Percentiles rank a stretch among this genome's conserved stretches.
Evolutionary conservation across 176 grass and related monocot species (phyloP).

Genomic region (Aegilops bicornis): DNA sequence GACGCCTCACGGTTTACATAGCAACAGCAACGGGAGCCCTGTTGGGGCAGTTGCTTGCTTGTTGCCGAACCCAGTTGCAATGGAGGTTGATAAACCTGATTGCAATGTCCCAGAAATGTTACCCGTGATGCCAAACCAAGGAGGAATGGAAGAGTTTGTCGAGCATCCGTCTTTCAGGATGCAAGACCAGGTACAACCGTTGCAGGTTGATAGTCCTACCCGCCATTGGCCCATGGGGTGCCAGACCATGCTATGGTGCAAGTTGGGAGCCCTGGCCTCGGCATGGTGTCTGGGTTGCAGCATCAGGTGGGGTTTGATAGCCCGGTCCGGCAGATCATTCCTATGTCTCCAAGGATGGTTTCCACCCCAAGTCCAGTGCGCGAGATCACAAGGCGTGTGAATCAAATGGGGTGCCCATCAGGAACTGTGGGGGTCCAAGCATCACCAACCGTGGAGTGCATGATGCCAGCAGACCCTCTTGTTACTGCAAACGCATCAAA

Average conservation of each 20-base stretch:
- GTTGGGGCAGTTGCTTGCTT: background rate
- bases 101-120: background rate
- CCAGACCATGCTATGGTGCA: background rate
- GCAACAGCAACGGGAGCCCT: background rate
- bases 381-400: conserved; percentile 1
- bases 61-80: background rate
- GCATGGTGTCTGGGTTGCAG: background rate
- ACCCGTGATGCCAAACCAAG: background rate
- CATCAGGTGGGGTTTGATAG: background rate
- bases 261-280: background rate
- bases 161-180: background rate
- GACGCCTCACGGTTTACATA: background rate
- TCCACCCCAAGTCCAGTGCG: conserved; percentile 10
- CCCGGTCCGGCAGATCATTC: background rate
- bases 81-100: conserved; percentile 4
- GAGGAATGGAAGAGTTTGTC: background rate
- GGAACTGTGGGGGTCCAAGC: background rate
- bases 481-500: background rate
- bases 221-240: background rate
- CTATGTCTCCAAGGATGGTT: background rate
- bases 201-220: background rate
- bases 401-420: background rate
- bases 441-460: background rate
- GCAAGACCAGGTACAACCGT: background rate
- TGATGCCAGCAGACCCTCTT: background rate